Base-by-base conservation (phyloP, 495 filamentous ascomycete genomes). In the Aspergillus affinis region DNA sequence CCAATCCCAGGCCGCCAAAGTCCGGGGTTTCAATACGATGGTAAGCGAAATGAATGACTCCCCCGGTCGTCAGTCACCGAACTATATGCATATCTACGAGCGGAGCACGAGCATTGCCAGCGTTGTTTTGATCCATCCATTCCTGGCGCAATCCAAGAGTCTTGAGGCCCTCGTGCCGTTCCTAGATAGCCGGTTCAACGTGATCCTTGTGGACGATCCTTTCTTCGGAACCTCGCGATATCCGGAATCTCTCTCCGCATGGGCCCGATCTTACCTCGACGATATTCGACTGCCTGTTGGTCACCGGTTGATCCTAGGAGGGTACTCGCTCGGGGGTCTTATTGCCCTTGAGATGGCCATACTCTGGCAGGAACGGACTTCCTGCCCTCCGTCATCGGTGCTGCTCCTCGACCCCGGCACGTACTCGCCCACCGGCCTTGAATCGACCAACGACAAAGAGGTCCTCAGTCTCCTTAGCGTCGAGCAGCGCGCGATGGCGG, bases 261-360 rank as follows among this genome's bases (percentile, higher is more conserved):
- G 54, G 54, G 54, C 54, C 15, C 12, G 26, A 23, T 46, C 32
- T 27, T 56, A 56, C 32, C 54, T 56, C 3, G 18, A 48, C 18
- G 54, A 56, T 48, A 48, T 56, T 19, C 54, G 47, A 5, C 19
- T 56, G 6, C 54, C 20, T 6, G 1, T 0, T 2, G 20, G 29
- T 13, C 54, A 46, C 17, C 54, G 8, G 17, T 5, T 56, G 18
- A 26, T 56, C 44, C 44, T 56, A 9, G 54, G 54, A 1, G 54
- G 54, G 12, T 56, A 56, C 21, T 56, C 54, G 9, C 48, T 56
- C 23, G 54, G 54, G 5, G 54, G 54, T 27, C 44, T 56, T 4
- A 48, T 56, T 10, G 54, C 54, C 8, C 12, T 56, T 3, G 54
- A 56, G 15, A 56, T 56, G 54, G 54, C 54, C 18, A 51, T 27